Base-by-base conservation (phyloP, 768 basidiomycete species). In the Suillus sp. region DNA sequence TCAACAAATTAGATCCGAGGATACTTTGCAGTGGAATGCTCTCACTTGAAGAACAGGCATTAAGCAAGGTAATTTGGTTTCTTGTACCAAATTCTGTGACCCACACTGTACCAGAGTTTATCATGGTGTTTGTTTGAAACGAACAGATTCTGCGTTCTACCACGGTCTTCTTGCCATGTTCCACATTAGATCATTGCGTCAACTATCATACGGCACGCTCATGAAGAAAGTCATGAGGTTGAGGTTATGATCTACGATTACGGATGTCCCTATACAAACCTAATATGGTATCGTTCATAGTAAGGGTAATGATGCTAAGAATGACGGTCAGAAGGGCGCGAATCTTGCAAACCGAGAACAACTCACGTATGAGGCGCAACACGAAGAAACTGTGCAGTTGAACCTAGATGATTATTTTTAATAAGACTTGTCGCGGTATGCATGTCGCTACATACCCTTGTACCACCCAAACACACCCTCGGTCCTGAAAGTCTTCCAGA, bases 391-490 rank as follows among this genome's bases (percentile, higher is more conserved):
- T 98, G 96, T 4, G 96, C 95, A 0, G 93, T 93, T 2, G 94
- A 94, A 47, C 96, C 92, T 94, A 66, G 57, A 57, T 51, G 40
- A 4, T 13, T 3, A 51, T 42, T 57, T 64, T 59, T 3, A 10
- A 27, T 25, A 25, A 38, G 55, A 10, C 8, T 27, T 38, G 22
- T 56, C 16, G 16, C 16, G 4, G 4, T 56, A 38, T 56, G n/a
- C 37, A 25, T 56, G 16, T 7, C 62, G 27, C 14, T 42, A 66
- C 70, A 61, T 67, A 86, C 94, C 96, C 81, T 98, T 98, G 80
- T 99, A 99, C 91, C 91, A 93, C n/a, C 93, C 96, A 22, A 85
- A 79, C 16, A 95, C 77, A 32, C 97, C 97, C 78, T 99, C 97
- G 0, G 89, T 80, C 72, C 88, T 89, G 67, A 92, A 84, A 0